Conservation (phyloP, 306 rosid species). For the Abrus precatorius region DNA sequence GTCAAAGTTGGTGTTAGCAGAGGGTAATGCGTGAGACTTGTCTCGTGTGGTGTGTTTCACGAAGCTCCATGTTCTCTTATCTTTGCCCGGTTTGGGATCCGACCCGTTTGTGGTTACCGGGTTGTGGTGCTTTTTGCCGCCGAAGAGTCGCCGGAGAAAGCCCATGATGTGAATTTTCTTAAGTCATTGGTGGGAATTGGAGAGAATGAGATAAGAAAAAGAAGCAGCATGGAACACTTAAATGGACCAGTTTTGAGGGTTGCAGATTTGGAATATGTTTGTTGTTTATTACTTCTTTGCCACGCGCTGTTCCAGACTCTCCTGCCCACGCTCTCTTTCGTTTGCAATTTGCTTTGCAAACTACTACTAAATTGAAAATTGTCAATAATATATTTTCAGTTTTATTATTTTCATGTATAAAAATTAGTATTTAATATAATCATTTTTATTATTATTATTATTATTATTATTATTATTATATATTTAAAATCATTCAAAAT, state of each 20-base stretch:
- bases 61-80: conserved; percentile 60
- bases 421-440: too few species aligned
- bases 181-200: conserved; percentile 46
- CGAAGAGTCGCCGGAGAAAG: conserved; percentile 89
- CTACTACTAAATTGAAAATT: too few species aligned
- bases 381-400: too few species aligned
- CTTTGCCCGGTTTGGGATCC: conserved; percentile 42
- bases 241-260: conserved; percentile 31
- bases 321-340: conserved; percentile 35
- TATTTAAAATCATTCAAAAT: too few species aligned
- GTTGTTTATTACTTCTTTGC: background rate
- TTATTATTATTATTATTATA: too few species aligned
- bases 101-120: conserved; percentile 18
- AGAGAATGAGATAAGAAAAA: background rate
- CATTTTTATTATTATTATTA: too few species aligned
- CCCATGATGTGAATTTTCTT: conserved; percentile 66
- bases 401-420: too few species aligned
- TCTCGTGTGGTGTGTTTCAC: conserved; percentile 32
- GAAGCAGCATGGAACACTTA: conserved; percentile 31
- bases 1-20: conserved; percentile 35
- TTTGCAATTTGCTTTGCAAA: background rate
- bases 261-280: conserved; percentile 26
- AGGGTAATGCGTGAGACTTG: conserved; percentile 17
- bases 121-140: conserved; percentile 53
- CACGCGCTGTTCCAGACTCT: conserved; percentile 16